phyloP scores from a whole-genome alignment of 2,329 filamentous ascomycete species.

The Cryphonectria radicalis region DNA sequence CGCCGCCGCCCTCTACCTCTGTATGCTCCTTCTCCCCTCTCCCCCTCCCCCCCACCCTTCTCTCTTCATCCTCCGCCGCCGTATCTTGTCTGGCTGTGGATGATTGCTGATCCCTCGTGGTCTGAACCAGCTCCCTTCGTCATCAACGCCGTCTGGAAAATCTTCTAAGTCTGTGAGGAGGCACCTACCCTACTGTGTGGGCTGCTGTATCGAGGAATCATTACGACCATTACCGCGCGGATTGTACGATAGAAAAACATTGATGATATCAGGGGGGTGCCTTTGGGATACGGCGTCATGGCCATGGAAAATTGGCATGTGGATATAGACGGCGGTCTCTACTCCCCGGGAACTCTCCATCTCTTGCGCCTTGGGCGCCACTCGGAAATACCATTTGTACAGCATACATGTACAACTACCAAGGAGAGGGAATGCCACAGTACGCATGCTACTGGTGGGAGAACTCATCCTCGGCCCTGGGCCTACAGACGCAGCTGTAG shows the following conservation, averaged over 20 bases:
- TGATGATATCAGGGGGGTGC: not conserved
- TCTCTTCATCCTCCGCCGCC: too few species aligned
- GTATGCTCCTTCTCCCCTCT: conserved; percentile 46
- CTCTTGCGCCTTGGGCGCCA: not conserved
- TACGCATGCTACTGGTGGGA: not conserved
- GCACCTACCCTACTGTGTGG: not conserved
- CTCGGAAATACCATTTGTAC: not conserved
- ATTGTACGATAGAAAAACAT: not conserved
- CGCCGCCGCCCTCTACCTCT: conserved; percentile 74
- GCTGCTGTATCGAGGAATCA: not conserved
- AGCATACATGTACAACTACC: not conserved
- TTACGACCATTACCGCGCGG: not conserved
- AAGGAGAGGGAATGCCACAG: not conserved
- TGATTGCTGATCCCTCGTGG: not conserved
- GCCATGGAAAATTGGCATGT: not conserved
- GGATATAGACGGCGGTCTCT: not conserved
- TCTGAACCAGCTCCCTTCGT: conserved; percentile 57
- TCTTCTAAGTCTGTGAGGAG: conserved; percentile 35
- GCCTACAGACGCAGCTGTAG: not conserved
- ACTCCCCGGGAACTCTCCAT: not conserved
- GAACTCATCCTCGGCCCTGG: not conserved
- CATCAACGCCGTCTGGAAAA: conserved; percentile 51
- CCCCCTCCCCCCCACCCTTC: not conserved
- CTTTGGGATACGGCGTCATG: not conserved
- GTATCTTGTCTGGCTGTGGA: conserved; percentile 12